Evolutionary conservation across 257 asterid species (phyloP), one percentile per base, ranked within the genome.

Genomic region (Leonotis leonurus): DNA sequence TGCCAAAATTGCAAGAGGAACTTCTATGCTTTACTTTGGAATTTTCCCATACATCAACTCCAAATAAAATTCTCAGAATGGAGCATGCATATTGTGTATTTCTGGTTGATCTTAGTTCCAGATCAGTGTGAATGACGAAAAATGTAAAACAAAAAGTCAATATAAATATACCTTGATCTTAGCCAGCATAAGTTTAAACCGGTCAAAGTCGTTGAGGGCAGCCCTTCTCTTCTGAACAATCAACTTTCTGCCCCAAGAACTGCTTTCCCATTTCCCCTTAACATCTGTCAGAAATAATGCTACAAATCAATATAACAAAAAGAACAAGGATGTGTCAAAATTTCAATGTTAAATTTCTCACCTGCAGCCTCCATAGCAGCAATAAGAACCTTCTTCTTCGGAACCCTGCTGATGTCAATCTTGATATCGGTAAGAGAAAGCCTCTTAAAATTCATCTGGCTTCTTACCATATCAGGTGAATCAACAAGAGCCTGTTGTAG

Each of bases 341-440:
- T n/a, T 2, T 54, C 30, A 22, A 24, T 45, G 5, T 20, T 9
- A 1, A 52, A 41, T 16, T 48, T 73, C 84, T 5, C 36, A 82
- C 85, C 83, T 44, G 85, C 88, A 48, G 85, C 85, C 27, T 82
- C 85, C 85, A 82, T 82, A 0, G 88, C 88, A 49, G 73, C 88
- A 26, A 76, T 43, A 10, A 82, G 88, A 16, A 72, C 36, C 56
- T 82, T 78, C 83, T 82, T 82, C 73, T 78, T 82, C 0, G 88
- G 88, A 16, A 74, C 79, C 24, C 88, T 82, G 25, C 69, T 74
- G 60, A 82, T 78, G 48, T 82, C 88, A 3, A 82, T 78, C 67
- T 72, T 82, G 59, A 82, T 82, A 56, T 82, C 85, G 0, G 88
- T 82, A 33, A 82, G 83, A 11, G 82, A 75, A 13, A 82, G 81